Conservation (phyloP, 2,329 filamentous ascomycete genomes). For the Fusarium humuli region DNA sequence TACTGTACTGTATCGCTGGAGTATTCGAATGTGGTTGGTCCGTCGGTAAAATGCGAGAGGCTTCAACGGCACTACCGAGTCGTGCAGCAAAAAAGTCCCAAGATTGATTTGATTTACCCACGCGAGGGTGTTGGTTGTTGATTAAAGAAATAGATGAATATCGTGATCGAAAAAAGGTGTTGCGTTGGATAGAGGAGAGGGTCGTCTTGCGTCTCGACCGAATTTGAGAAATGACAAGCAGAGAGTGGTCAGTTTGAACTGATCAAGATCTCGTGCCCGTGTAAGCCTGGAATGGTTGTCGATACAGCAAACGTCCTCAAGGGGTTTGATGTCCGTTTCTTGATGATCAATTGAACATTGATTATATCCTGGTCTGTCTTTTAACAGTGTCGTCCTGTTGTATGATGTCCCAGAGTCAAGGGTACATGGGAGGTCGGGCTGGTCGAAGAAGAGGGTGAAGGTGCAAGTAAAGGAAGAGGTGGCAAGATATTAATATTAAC, state of each 20-base stretch:
- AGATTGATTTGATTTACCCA: conserved; percentile 15
- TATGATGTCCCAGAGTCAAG: conserved; percentile 14
- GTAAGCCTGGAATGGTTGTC: conserved; percentile 25
- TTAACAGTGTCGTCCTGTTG: conserved; percentile 4
- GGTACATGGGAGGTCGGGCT: conserved; percentile 30
- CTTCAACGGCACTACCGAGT: conserved; percentile 40
- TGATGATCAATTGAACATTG: conserved; percentile 13
- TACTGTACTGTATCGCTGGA: conserved; percentile 23
- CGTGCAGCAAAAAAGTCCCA: conserved; percentile 25
- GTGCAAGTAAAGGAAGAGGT: conserved; percentile 18
- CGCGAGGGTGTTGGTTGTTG: conserved; percentile 12
- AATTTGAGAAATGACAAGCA: conserved; percentile 23
- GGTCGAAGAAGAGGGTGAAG: conserved; percentile 31
- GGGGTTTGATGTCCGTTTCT: conserved; percentile 24
- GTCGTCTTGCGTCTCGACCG: conserved; percentile 3
- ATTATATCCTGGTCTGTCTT: conserved; percentile 1
- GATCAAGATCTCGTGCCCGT: conserved; percentile 39
- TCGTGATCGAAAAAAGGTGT: conserved; percentile 24
- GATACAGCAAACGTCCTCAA: conserved; percentile 14
- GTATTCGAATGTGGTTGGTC: conserved; percentile 39
- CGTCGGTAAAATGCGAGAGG: conserved; percentile 26
- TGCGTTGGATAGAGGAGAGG: conserved; percentile 13
- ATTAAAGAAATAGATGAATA: conserved; percentile 23
- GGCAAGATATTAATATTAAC: conserved; percentile 14
- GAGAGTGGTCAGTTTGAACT: conserved; percentile 8